Conservation (phyloP, 1,139 yeast species). For the Kazachstania sp. region DNA sequence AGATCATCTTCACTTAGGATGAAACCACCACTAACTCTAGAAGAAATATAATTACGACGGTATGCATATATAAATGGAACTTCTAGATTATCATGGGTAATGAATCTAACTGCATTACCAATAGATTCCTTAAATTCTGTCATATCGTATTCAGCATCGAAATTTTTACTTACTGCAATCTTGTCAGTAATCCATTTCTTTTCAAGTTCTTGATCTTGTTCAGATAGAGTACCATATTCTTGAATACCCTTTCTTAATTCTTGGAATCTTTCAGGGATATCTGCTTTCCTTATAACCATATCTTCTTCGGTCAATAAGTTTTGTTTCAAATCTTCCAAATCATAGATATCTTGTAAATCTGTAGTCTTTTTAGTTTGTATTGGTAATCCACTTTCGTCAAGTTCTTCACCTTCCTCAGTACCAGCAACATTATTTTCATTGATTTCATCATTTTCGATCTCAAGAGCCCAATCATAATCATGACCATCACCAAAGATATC, state of each 20-base stretch:
- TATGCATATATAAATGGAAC: conserved; percentile 97
- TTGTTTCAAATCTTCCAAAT: conserved; percentile 84
- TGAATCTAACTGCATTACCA: conserved; percentile 66
- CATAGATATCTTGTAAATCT: conserved; percentile 81
- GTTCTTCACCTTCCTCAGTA: conserved; percentile 38
- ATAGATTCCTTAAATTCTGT: conserved; percentile 66
- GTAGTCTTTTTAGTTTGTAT: conserved; percentile 41
- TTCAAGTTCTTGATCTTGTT: conserved; percentile 61
- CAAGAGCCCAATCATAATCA: conserved; percentile 97
- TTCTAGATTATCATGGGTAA: conserved; percentile 72
- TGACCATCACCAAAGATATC: conserved; percentile 97
- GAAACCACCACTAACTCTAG: conserved; percentile 47
- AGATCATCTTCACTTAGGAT: conserved; percentile 73
- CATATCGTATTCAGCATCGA: conserved; percentile 38
- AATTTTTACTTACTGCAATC: conserved; percentile 44
- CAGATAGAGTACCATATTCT: conserved; percentile 54
- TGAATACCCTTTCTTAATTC: conserved; percentile 54
- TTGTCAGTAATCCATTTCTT: conserved; percentile 69
- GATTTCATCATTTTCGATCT: conserved; percentile 64
- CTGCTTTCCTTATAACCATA: conserved; percentile 76
- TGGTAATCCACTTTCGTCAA: conserved; percentile 34
- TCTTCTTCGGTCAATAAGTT: conserved; percentile 90
- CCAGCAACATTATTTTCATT: conserved; percentile 33
- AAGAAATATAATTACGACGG: conserved; percentile 68
- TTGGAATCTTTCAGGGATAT: conserved; percentile 90